A percentile compares a stretch with the other conserved stretches of the same genome.
Evolutionary conservation across 2,329 filamentous ascomycete species (phyloP).

Genomic region (Eutypa lata): DNA sequence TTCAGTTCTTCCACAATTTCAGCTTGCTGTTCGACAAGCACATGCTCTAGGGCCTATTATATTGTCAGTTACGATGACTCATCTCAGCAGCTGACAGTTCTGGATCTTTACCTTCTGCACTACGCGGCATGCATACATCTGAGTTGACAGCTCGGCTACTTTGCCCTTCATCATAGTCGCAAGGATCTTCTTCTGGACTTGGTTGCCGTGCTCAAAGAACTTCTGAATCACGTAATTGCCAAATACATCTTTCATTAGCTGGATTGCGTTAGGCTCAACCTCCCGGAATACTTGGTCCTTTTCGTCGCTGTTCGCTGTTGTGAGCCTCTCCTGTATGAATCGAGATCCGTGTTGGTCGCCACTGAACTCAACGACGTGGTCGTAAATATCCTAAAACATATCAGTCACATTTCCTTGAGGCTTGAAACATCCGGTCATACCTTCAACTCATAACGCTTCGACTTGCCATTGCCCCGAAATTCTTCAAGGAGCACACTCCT

Average conservation of each 20-base stretch:
- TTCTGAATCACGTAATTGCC: conserved; percentile 99
- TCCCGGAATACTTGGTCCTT: conserved; percentile 89
- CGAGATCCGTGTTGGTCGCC: conserved; percentile 94
- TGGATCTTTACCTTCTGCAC: conserved; percentile 75
- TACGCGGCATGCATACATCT: conserved; percentile 93
- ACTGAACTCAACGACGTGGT: conserved; percentile 87
- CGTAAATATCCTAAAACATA: conserved; percentile 66
- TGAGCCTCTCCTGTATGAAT: conserved; percentile 91
- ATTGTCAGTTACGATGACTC: conserved; percentile 17
- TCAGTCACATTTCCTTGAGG: conserved; percentile 9
- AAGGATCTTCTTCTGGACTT: conserved; percentile 84
- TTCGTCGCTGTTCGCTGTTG: conserved; percentile 91
- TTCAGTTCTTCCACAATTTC: conserved; percentile 81
- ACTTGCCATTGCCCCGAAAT: conserved; percentile 72
- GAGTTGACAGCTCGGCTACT: conserved; percentile 72
- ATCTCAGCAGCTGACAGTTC: no score
- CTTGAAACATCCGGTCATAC: conserved; percentile 32
- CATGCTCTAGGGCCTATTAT: conserved; percentile 77
- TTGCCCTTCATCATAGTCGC: conserved; percentile 86
- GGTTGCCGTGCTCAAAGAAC: conserved; percentile 93
- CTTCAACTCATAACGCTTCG: conserved; percentile 76
- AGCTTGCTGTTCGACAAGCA: conserved; percentile 88
- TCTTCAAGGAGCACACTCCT: conserved; percentile 76
- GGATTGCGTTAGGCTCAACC: conserved; percentile 77
- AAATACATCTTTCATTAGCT: conserved; percentile 94